Percentiles rank a stretch among this genome's conserved stretches.
Evolutionary conservation across 371 early-diverging fungal genomes (phyloP).

Genomic region (Lichtheimia ornata): DNA sequence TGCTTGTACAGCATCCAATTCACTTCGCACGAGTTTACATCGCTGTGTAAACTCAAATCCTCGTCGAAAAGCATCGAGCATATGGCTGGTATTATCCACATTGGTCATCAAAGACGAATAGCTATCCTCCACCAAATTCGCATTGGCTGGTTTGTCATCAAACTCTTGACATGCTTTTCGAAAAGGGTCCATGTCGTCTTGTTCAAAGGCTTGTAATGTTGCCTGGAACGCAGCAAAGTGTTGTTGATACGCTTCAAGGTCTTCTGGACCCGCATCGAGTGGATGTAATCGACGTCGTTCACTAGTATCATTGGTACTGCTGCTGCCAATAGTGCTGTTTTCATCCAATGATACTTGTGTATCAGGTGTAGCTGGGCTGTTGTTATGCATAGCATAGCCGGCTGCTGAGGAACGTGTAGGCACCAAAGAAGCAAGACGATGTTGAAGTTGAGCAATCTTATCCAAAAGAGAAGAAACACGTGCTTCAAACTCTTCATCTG

Average conservation of each 20-base stretch:
- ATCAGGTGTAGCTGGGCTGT: slow-evolving; percentile 11
- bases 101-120: slow-evolving; percentile 13
- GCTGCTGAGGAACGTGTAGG: slow-evolving; percentile 35
- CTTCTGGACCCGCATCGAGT: slow-evolving; percentile 42
- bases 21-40: slow-evolving; percentile 37
- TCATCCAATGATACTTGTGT: slow-evolving; percentile 6
- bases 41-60: slow-evolving; percentile 36
- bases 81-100: slow-evolving; percentile 25
- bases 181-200: slow-evolving; percentile 23
- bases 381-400: slow-evolving; percentile 10
- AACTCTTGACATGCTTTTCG: not conserved
- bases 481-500: slow-evolving; percentile 31
- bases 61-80: slow-evolving; percentile 25
- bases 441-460: slow-evolving; percentile 34
- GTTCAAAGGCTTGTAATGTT: slow-evolving; percentile 28
- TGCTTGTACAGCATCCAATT: slow-evolving; percentile 45
- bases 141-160: too few species aligned
- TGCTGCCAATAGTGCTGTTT: too few species aligned
- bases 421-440: slow-evolving; percentile 27
- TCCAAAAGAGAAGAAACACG: slow-evolving; percentile 25
- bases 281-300: slow-evolving; percentile 33
- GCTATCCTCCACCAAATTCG: too few species aligned
- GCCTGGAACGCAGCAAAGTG: slow-evolving; percentile 37
- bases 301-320: not conserved
- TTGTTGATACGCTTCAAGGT: slow-evolving; percentile 31